Conservation (phyloP, 2,329 filamentous ascomycete genomes). For the Mariannaea sp. region DNA sequence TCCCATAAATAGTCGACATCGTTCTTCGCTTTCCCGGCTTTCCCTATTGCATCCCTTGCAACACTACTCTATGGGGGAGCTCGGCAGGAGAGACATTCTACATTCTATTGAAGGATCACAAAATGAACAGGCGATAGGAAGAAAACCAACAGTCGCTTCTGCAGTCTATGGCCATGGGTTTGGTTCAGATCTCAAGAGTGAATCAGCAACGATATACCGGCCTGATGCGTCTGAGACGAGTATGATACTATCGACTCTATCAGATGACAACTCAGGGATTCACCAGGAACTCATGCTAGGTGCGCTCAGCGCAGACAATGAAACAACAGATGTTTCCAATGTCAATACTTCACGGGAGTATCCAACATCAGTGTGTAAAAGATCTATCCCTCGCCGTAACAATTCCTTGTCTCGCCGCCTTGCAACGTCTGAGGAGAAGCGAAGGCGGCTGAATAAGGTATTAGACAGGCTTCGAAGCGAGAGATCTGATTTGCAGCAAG, state of each 20-base stretch:
- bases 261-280: no score
- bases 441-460: background rate
- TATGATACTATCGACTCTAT: no score
- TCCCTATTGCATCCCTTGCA: background rate
- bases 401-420: background rate
- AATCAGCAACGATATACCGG: background rate
- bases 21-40: background rate
- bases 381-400: no score
- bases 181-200: background rate
- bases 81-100: background rate
- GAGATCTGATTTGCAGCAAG: background rate
- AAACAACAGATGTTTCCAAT: no score
- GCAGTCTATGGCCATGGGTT: background rate
- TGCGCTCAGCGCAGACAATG: no score
- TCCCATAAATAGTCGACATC: background rate
- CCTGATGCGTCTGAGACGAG: no score
- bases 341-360: no score
- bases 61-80: conserved; percentile 43
- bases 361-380: no score
- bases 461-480: conserved; percentile 5
- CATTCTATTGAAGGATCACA: background rate
- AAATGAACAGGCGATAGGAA: conserved; percentile 1
- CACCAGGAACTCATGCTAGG: no score
- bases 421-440: background rate
- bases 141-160: background rate